Evolutionary conservation across 257 asterid species (phyloP).

Genomic region (Verbena officinalis): DNA sequence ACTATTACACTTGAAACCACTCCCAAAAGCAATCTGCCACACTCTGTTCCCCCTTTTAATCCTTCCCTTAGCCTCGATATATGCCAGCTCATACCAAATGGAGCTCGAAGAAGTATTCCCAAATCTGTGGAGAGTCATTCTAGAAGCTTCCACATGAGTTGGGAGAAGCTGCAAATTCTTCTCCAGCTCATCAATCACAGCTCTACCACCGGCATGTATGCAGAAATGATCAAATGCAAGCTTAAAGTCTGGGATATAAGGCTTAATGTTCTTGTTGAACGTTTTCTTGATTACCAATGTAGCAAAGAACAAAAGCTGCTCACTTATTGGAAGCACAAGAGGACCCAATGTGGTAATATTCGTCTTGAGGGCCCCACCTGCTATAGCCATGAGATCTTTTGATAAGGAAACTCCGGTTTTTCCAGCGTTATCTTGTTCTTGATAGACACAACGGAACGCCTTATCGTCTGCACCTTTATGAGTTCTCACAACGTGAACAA

Average conservation of each 20-base stretch:
- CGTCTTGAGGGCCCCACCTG: slow-evolving; percentile 76
- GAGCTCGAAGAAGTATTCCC: slow-evolving; percentile 88
- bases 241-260: slow-evolving; percentile 77
- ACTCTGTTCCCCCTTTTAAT: slow-evolving; percentile 60
- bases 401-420: slow-evolving; percentile 71
- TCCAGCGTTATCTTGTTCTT: slow-evolving; percentile 64
- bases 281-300: slow-evolving; percentile 60
- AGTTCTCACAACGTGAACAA: slow-evolving; percentile 74
- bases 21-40: slow-evolving; percentile 88
- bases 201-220: slow-evolving; percentile 85
- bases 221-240: slow-evolving; percentile 85
- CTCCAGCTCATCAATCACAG: slow-evolving; percentile 83
- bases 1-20: slow-evolving; percentile 80
- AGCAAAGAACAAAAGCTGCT: slow-evolving; percentile 68
- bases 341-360: slow-evolving; percentile 81
- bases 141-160: slow-evolving; percentile 70
- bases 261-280: slow-evolving; percentile 61
- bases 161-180: slow-evolving; percentile 73
- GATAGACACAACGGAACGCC: slow-evolving; percentile 71
- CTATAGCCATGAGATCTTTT: slow-evolving; percentile 83
- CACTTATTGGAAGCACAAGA: slow-evolving; percentile 75
- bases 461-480: slow-evolving; percentile 80
- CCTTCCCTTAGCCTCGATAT: slow-evolving; percentile 76
- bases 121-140: slow-evolving; percentile 82
- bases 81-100: slow-evolving; percentile 81